These are phyloP conservation scores for Starmera caribaea DNA, from an alignment of 805 yeast species.

Conservation along the genomic window DNA sequence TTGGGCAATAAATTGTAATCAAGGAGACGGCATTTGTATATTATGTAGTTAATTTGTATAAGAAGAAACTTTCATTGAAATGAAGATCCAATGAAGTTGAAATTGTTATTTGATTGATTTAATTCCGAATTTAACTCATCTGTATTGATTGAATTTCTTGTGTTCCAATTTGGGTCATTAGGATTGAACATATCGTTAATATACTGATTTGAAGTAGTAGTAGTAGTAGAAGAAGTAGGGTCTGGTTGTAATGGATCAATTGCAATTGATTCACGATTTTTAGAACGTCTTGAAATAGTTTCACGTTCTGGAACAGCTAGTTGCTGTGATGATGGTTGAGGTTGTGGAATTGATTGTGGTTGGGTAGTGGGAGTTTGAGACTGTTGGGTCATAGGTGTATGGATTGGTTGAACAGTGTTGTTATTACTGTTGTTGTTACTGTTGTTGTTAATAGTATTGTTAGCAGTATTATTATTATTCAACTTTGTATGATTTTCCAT, in stretches of 20 bases:
- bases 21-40: background rate
- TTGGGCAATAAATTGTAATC: constrained; percentile 25
- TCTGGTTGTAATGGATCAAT: constrained; percentile 19
- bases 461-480: background rate
- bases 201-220: background rate
- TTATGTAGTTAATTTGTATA: no score
- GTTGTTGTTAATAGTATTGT: constrained; percentile 1
- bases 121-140: no score
- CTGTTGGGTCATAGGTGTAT: background rate
- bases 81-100: no score
- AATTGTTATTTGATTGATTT: no score
- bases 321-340: background rate
- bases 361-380: background rate
- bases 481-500: constrained; percentile 64
- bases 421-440: constrained; percentile 1
- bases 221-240: constrained; percentile 6
- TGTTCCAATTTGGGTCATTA: constrained; percentile 4
- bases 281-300: background rate
- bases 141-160: no score
- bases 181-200: constrained; percentile 7
- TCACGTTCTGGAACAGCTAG: background rate
- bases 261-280: constrained; percentile 6
- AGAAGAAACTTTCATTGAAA: no score
- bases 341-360: background rate
- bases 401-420: constrained; percentile 1